Evolutionary conservation across 495 filamentous ascomycete genomes (phyloP), one percentile per base, ranked within the genome.

Genomic region (Podospora fimiseda): DNA sequence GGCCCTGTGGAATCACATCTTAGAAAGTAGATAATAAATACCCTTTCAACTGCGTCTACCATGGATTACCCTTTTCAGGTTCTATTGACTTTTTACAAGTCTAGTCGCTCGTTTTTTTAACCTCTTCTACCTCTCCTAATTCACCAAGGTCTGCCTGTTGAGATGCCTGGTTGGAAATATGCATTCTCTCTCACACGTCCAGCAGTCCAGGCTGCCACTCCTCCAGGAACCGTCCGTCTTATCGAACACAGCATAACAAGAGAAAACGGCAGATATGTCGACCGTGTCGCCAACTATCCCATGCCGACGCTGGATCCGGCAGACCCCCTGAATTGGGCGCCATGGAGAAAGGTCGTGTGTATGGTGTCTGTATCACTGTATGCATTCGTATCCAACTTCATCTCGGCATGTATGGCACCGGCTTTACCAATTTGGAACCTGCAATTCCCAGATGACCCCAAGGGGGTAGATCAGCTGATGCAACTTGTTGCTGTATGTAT

Each of bases 281-380:
- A 66, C 24, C 22, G 40, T 6, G 40, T 67, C 45, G 43, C 47
- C n/a, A 47, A 51, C 0, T 60, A 48, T 23, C 66, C 66, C 1
- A 14, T 59, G 2, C 66, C 66, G 0, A 61, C 60, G 1, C n/a
- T 47, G 0, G 60, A 65, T 39, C 64, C 64, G 0, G 56, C 59
- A 9, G 66, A 69, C 46, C 66, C 66, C 8, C 48, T 69, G 46
- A 69, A 65, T 54, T 67, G 64, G 66, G 36, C 55, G 0, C 30
- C 21, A 0, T 67, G 64, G 64, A 50, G 59, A 21, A 69, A 67
- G 47, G n/a, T 51, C 8, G 21, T 52, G 0, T 65, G 61, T 22
- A 54, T 69, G n/a, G 9, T 23, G 2, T 27, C 53, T 11, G 53
- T 64, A 16, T 53, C 55, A 2, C 50, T 56, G 39, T 69, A 65